Percentiles rank a stretch among this genome's conserved stretches.
phyloP scores from a whole-genome alignment of 805 yeast genomes.

The Saturnispora serradocipensis region DNA sequence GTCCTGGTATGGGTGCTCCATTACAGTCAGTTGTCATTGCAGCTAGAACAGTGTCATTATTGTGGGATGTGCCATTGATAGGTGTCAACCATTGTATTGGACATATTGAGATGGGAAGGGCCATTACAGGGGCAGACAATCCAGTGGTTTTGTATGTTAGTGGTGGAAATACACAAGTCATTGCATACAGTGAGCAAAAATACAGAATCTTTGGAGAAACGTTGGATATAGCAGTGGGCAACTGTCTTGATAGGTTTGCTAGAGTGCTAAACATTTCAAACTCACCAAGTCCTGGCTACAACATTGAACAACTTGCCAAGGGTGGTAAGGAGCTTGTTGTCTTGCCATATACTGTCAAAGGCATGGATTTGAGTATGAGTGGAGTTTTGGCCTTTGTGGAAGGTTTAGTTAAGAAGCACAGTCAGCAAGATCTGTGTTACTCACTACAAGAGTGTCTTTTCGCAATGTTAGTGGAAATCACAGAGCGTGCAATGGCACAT shows the following conservation, averaged over 20 bases:
- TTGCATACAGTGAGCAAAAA: conserved; percentile 88
- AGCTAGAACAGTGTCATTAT: conserved; percentile 72
- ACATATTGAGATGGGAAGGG: conserved; percentile 98
- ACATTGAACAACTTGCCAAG: conserved; percentile 89
- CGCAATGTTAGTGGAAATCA: conserved; percentile 95
- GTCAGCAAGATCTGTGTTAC: conserved; percentile 83
- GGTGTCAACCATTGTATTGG: conserved; percentile 98
- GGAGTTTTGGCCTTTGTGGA: conserved; percentile 88
- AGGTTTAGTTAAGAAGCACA: conserved; percentile 39
- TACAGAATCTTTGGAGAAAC: conserved; percentile 99
- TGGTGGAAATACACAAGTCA: conserved; percentile 98
- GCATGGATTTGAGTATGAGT: conserved; percentile 96
- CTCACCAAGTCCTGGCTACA: conserved; percentile 95
- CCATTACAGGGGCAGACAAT: conserved; percentile 93
- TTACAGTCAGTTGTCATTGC: conserved; percentile 86
- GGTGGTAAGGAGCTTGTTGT: conserved; percentile 54
- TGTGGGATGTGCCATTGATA: conserved; percentile 78
- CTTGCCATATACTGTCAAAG: conserved; percentile 94
- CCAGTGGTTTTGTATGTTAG: conserved; percentile 96
- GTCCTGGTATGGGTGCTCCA: conserved; percentile 99
- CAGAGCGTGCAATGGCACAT: conserved; percentile 98
- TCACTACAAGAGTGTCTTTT: conserved; percentile 87
- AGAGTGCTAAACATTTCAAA: conserved; percentile 81
- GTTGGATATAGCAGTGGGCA: conserved; percentile 93
- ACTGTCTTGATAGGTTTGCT: conserved; percentile 93